These are phyloP conservation scores for Talaromyces thailandensis DNA, from an alignment of 495 filamentous ascomycete species.

Conservation along the genomic window DNA sequence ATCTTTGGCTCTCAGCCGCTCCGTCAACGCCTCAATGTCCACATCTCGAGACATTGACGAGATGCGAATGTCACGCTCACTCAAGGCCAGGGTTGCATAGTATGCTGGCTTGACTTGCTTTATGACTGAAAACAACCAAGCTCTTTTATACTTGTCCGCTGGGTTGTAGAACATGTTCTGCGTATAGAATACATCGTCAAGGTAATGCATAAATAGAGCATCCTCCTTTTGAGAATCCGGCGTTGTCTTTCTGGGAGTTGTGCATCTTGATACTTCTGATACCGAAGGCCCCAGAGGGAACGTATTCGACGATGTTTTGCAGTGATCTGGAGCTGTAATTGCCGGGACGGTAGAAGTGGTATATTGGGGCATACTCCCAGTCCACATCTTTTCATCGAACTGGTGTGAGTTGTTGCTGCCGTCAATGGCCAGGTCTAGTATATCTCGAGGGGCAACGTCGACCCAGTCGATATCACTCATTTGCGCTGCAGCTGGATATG, in stretches of 20 bases:
- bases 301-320: background rate
- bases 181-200: constrained; percentile 9
- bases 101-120: constrained; percentile 3
- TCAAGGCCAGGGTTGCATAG: constrained; percentile 4
- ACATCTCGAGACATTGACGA: background rate
- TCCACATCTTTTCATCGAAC: background rate
- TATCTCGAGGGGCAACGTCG: background rate
- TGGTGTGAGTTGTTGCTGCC: background rate
- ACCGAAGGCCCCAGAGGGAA: background rate
- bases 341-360: background rate
- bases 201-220: constrained; percentile 12
- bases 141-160: background rate
- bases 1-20: background rate
- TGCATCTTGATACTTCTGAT: background rate
- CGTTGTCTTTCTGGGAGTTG: background rate
- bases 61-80: background rate
- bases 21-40: background rate
- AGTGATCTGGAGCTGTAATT: background rate
- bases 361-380: background rate
- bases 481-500: background rate
- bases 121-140: constrained; percentile 3
- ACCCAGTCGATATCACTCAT: background rate
- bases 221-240: constrained; percentile 6
- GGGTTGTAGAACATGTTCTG: background rate
- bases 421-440: background rate